Conservation (phyloP, 2,329 filamentous ascomycete genomes). For the Venturia carpophila region DNA sequence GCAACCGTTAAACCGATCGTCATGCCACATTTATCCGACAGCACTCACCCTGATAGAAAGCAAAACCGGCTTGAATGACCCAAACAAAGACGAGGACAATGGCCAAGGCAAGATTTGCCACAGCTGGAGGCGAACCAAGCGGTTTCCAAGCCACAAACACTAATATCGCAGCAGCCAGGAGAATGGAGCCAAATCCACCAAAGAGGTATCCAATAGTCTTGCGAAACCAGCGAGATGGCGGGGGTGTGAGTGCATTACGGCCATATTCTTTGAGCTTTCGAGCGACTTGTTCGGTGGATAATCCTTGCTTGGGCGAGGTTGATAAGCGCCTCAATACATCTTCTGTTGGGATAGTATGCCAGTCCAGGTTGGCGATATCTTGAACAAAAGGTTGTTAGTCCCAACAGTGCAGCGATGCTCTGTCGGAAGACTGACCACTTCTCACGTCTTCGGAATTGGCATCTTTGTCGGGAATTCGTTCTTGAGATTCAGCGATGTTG, state of each 20-base stretch:
- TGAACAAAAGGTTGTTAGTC: neutral
- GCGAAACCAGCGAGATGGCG: conserved; percentile 52
- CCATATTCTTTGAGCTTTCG: conserved; percentile 54
- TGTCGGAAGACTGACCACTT: conserved; percentile 9
- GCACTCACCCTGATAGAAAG: conserved; percentile 44
- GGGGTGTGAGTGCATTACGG: conserved; percentile 57
- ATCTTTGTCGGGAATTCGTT: conserved; percentile 17
- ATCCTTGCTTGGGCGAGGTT: conserved; percentile 49
- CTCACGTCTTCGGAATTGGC: conserved; percentile 27
- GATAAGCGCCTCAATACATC: conserved; percentile 54
- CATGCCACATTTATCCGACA: neutral
- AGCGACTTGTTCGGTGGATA: conserved; percentile 51
- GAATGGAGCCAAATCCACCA: conserved; percentile 65
- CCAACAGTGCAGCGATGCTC: conserved; percentile 21
- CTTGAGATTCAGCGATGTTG: conserved; percentile 32
- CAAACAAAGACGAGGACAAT: conserved; percentile 67
- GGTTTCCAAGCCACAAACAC: conserved; percentile 74
- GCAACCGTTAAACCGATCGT: conserved; percentile 40
- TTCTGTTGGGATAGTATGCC: conserved; percentile 54
- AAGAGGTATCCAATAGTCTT: conserved; percentile 64
- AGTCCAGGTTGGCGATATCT: conserved; percentile 50
- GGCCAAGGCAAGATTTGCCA: conserved; percentile 63
- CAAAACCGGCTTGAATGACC: conserved; percentile 45
- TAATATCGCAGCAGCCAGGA: conserved; percentile 60
- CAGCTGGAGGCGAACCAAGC: conserved; percentile 61